These are phyloP conservation scores for Conidiobolus incongruus DNA, from an alignment of 371 early-diverging fungal genomes.

Conservation along the genomic window DNA sequence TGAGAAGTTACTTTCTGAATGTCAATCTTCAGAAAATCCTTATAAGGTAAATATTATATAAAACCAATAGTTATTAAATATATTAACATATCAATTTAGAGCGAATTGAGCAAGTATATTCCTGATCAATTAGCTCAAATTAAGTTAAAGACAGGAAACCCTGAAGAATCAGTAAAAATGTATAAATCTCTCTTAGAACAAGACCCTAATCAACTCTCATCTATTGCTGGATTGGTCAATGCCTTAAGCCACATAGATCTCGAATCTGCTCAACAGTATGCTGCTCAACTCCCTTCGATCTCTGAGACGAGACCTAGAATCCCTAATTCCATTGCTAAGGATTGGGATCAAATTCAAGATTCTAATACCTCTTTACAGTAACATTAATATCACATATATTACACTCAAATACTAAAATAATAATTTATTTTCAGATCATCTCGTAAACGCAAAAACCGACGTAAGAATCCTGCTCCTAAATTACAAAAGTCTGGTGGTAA, in stretches of 20 bases:
- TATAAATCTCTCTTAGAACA: not conserved
- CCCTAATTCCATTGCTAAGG: not conserved
- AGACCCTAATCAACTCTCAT: not conserved
- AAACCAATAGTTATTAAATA: no score
- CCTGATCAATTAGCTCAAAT: not conserved
- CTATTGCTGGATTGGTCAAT: not conserved
- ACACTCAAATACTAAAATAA: no score
- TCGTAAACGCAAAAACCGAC: not conserved
- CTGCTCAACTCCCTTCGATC: not conserved
- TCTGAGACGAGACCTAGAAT: not conserved
- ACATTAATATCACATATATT: no score
- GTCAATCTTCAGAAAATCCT: no score
- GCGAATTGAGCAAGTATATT: no score
- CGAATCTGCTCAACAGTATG: conserved; percentile 1
- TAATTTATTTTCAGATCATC: no score
- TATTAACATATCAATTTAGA: no score
- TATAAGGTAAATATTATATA: no score
- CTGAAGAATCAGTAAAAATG: not conserved
- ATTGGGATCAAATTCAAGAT: no score
- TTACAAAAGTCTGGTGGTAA: not conserved
- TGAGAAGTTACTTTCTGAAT: not conserved
- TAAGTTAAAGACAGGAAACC: not conserved
- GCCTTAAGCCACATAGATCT: not conserved
- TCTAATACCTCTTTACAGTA: no score
- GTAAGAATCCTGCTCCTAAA: conserved; percentile 1